phyloP scores from a whole-genome alignment of 805 yeast genomes.

The Dipodascus albidus region DNA sequence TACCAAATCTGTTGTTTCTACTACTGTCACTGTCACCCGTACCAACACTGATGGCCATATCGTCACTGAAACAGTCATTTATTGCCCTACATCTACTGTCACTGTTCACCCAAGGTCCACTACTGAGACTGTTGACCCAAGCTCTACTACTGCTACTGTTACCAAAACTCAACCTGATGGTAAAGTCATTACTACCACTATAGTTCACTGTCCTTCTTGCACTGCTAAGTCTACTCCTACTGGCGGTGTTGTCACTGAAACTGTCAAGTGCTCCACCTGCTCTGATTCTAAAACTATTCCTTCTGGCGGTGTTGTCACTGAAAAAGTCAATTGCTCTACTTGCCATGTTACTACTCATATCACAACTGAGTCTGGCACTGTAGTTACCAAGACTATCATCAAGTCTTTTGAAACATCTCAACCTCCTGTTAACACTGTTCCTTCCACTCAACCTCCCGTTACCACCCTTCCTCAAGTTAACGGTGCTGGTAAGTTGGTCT shows the following conservation, averaged over 20 bases:
- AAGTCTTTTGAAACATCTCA: neutral
- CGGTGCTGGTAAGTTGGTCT: slow-evolving; percentile 1
- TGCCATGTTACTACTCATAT: neutral
- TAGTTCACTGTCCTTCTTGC: neutral
- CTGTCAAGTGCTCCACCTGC: neutral
- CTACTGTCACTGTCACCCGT: neutral
- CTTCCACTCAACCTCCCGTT: neutral
- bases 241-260: neutral
- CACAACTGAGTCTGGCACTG: neutral
- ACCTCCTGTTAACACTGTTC: neutral
- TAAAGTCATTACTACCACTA: neutral
- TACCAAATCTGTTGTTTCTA: neutral
- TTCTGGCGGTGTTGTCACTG: neutral
- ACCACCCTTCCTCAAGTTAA: slow-evolving; percentile 4
- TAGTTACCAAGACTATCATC: neutral
- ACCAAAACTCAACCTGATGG: neutral
- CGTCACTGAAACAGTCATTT: neutral
- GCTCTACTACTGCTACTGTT: neutral
- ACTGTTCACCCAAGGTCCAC: neutral
- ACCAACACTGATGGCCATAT: neutral
- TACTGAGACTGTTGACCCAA: neutral
- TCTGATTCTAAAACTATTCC: neutral
- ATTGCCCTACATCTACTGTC: neutral
- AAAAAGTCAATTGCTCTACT: neutral
- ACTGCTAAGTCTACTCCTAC: neutral